These are phyloP conservation scores for Cordyceps militaris DNA, from an alignment of 2,329 filamentous ascomycete species.

Conservation along the genomic window DNA sequence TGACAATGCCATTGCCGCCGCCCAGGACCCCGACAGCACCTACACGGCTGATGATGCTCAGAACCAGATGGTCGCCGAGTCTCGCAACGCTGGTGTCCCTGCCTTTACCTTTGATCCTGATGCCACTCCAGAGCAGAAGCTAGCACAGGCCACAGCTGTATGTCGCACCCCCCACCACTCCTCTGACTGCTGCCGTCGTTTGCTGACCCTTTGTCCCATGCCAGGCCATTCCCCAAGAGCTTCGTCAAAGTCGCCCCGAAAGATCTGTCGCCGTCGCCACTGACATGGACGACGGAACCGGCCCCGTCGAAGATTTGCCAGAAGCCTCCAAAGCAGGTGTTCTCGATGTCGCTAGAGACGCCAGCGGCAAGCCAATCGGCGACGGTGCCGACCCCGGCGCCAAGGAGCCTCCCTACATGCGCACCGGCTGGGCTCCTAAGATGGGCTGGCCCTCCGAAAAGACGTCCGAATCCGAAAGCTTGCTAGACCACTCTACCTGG, in stretches of 20 bases:
- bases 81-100: conserved; percentile 67
- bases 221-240: conserved; percentile 32
- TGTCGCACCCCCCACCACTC: conserved; percentile 26
- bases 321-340: conserved; percentile 64
- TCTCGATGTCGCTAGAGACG: conserved; percentile 45
- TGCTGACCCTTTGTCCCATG: conserved; percentile 1
- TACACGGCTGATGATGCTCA: conserved; percentile 67
- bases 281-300: conserved; percentile 67
- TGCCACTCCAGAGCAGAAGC: conserved; percentile 77
- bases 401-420: conserved; percentile 37
- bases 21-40: conserved; percentile 60
- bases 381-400: conserved; percentile 48
- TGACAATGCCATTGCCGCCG: conserved; percentile 22
- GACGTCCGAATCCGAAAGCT: conserved; percentile 52
- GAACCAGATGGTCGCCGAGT: conserved; percentile 67
- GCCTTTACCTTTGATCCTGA: conserved; percentile 85
- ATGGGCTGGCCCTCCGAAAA: conserved; percentile 65
- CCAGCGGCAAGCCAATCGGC: conserved; percentile 39
- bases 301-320: conserved; percentile 69
- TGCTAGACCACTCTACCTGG: conserved; percentile 83
- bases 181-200: neutral
- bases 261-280: conserved; percentile 67
- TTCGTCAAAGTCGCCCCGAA: conserved; percentile 30
- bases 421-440: conserved; percentile 80
- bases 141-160: conserved; percentile 69